Percentiles rank a stretch among this genome's conserved stretches.
Conservation (phyloP, 1,139 yeast species). For the Zhuliangozyma parablackwelliae region DNA sequence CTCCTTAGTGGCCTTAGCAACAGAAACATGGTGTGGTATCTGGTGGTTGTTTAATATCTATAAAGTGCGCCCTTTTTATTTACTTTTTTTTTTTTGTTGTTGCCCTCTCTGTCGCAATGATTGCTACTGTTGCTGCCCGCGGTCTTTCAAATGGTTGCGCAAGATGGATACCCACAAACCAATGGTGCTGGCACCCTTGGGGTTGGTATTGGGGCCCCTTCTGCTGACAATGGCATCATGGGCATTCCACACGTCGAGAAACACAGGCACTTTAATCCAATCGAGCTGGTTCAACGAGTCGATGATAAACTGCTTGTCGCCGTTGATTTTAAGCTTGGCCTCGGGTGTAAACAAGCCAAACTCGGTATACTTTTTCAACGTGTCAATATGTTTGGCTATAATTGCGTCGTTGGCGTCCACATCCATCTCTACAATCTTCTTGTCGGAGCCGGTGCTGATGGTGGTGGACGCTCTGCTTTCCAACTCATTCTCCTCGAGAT, state of each 20-base stretch:
- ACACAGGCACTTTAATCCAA: slow-evolving; percentile 68
- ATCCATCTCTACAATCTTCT: slow-evolving; percentile 17
- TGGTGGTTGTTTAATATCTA: too few species aligned
- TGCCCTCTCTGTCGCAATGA: background rate
- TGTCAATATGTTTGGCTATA: slow-evolving; percentile 14
- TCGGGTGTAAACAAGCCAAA: slow-evolving; percentile 27
- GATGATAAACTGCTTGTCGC: slow-evolving; percentile 38
- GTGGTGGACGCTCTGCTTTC: background rate
- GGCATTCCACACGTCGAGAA: slow-evolving; percentile 62
- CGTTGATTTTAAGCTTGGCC: slow-evolving; percentile 35
- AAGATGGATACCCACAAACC: slow-evolving; percentile 49
- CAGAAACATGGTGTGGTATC: too few species aligned
- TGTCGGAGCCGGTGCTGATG: background rate
- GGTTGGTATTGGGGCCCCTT: slow-evolving; percentile 52
- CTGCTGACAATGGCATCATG: slow-evolving; percentile 73
- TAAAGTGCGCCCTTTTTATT: too few species aligned
- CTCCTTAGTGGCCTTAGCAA: too few species aligned
- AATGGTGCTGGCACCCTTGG: slow-evolving; percentile 51
- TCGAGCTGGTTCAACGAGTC: slow-evolving; percentile 47
- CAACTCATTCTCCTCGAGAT: background rate
- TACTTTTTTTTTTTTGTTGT: too few species aligned
- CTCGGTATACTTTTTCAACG: slow-evolving; percentile 18
- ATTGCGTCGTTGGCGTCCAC: slow-evolving; percentile 23
- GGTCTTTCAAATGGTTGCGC: slow-evolving; percentile 26
- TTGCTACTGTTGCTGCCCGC: background rate